Conservation (phyloP, 2,329 filamentous ascomycete genomes). For the Didymella keratinophila region DNA sequence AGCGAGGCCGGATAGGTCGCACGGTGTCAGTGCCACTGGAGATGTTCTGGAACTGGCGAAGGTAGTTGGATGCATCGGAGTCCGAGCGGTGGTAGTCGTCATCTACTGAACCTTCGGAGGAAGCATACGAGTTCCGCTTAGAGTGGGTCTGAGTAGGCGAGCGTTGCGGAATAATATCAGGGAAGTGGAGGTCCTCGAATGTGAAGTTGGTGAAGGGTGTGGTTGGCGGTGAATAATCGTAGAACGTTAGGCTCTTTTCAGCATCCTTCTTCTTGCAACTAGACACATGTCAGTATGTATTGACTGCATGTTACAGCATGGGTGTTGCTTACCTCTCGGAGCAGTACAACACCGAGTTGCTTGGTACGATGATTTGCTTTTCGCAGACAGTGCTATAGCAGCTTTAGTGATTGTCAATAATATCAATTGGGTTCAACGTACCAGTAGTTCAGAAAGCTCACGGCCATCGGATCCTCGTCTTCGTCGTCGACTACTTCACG, state of each 20-base stretch:
- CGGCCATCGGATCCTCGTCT: conserved; percentile 60
- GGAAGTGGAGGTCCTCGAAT: conserved; percentile 50
- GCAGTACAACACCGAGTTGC: conserved; percentile 68
- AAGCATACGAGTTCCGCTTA: conserved; percentile 51
- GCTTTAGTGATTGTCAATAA: conserved; percentile 17
- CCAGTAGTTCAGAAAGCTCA: conserved; percentile 63
- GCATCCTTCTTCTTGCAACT: conserved; percentile 59
- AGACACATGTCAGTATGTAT: conserved; percentile 24
- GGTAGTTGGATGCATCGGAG: conserved; percentile 53
- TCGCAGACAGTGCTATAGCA: conserved; percentile 67
- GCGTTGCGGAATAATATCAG: conserved; percentile 57
- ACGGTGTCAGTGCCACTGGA: conserved; percentile 34
- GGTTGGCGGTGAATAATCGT: conserved; percentile 46
- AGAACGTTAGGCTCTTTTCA: conserved; percentile 46
- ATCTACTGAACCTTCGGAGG: conserved; percentile 54
- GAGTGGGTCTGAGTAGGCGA: conserved; percentile 54
- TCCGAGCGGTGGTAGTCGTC: conserved; percentile 40
- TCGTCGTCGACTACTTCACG: conserved; percentile 46
- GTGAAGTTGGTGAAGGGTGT: conserved; percentile 50
- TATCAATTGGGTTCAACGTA: conserved; percentile 38
- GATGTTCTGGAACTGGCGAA: conserved; percentile 52
- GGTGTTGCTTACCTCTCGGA: conserved; percentile 64
- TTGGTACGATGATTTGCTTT: conserved; percentile 69
- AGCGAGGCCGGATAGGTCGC: conserved; percentile 45
- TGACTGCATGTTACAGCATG: not conserved